A percentile compares a stretch with the other conserved stretches of the same genome.
Evolutionary conservation across 257 asterid genomes (phyloP).

Genomic region (Solanum pinnatisectum): DNA sequence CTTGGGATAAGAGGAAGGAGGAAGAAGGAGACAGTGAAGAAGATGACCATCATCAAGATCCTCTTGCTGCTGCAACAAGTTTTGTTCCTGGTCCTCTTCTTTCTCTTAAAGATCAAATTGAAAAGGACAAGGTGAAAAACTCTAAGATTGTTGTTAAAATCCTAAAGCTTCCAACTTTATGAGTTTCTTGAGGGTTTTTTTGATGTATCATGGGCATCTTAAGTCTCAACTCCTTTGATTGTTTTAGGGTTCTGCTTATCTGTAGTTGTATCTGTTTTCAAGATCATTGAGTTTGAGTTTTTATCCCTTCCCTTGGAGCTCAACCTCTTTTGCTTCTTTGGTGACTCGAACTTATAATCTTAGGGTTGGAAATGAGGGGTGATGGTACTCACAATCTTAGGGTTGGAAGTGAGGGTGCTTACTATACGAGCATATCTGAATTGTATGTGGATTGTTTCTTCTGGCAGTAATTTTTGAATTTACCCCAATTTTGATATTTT

Average conservation of each 20-base stretch:
- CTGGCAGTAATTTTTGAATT: neutral
- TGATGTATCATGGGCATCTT: neutral
- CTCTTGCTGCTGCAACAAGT: constrained; percentile 5
- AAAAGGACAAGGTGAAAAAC: constrained; percentile 51
- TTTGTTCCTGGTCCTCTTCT: constrained; percentile 72
- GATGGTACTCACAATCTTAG: neutral
- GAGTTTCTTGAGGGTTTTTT: neutral
- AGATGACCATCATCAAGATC: neutral
- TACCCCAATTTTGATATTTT: neutral
- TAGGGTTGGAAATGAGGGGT: neutral
- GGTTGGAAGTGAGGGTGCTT: neutral
- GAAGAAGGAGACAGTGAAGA: constrained; percentile 13
- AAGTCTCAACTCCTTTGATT: neutral
- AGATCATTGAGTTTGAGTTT: neutral
- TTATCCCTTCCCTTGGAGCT: too few relatives aligned
- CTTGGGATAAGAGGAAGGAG: constrained; percentile 7
- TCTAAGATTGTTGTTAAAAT: neutral
- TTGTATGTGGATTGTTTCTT: neutral
- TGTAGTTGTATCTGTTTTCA: neutral
- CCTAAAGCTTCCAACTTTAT: neutral
- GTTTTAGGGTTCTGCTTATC: neutral
- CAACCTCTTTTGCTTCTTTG: neutral
- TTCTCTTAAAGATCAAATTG: constrained; percentile 75
- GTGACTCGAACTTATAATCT: neutral
- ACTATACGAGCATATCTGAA: neutral